Percentiles rank a stretch among this genome's conserved stretches.
Evolutionary conservation across 352 stramenopile species (phyloP).

Genomic region (Phytophthora pinifolia): DNA sequence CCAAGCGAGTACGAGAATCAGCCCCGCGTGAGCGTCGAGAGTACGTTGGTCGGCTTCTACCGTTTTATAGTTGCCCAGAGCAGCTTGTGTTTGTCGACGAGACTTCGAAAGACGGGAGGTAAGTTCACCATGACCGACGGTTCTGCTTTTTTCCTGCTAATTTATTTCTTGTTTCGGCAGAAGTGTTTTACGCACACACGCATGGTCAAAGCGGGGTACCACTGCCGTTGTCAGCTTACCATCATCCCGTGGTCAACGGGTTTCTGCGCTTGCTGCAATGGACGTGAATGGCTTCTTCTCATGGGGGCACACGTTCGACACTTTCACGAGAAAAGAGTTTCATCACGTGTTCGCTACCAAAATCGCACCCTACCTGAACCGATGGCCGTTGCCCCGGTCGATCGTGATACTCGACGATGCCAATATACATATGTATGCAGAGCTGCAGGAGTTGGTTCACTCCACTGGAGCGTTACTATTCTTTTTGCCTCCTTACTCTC

Average conservation of each 20-base stretch:
- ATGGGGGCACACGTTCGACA: slow-evolving; percentile 19
- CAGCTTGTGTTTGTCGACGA: too few relatives aligned
- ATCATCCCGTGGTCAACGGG: slow-evolving; percentile 8
- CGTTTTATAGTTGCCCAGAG: slow-evolving; percentile 16
- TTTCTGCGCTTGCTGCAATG: slow-evolving; percentile 25
- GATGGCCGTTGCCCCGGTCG: slow-evolving; percentile 26
- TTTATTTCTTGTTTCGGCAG: too few relatives aligned
- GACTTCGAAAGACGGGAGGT: slow-evolving; percentile 9
- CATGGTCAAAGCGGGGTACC: slow-evolving; percentile 6
- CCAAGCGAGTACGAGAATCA: slow-evolving; percentile 12
- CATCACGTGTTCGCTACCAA: slow-evolving; percentile 20
- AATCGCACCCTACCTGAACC: slow-evolving; percentile 28
- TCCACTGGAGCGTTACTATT: slow-evolving; percentile 14
- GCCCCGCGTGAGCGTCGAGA: slow-evolving; percentile 1
- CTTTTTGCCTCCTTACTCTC: slow-evolving; percentile 25
- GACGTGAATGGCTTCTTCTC: slow-evolving; percentile 25
- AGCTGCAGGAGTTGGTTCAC: slow-evolving; percentile 13
- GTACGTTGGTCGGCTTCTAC: slow-evolving; percentile 2
- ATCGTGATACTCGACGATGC: slow-evolving; percentile 35
- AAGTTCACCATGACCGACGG: too few relatives aligned
- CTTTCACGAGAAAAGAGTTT: slow-evolving; percentile 26
- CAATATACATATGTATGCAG: slow-evolving; percentile 32
- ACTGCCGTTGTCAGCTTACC: slow-evolving; percentile 21
- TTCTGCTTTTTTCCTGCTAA: slow-evolving; percentile 5
- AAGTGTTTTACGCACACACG: slow-evolving; percentile 4